Percentiles rank a stretch among this genome's conserved stretches.
Conservation (phyloP, 176 grass and related monocot species). For the Cenchrus fungigraminus region DNA sequence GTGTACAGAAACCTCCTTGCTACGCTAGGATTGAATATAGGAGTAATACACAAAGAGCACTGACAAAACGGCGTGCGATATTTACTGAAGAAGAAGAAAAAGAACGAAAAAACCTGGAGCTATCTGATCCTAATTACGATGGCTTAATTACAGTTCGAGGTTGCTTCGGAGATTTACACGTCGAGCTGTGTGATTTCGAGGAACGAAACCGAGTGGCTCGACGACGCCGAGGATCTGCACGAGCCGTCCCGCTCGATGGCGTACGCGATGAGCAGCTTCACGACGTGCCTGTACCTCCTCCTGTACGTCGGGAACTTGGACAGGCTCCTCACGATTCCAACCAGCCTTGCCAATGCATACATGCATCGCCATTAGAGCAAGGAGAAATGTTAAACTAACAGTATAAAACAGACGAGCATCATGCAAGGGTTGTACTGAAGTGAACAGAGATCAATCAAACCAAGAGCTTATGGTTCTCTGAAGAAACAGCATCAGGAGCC, state of each 20-base stretch:
- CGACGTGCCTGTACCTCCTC: slow-evolving; percentile 71
- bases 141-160: slow-evolving; percentile 42
- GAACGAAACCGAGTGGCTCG: slow-evolving; percentile 22
- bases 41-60: background rate
- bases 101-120: background rate
- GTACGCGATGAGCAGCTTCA: slow-evolving; percentile 66
- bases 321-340: slow-evolving; percentile 69
- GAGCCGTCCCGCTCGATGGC: slow-evolving; percentile 59
- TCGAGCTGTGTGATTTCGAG: slow-evolving; percentile 61
- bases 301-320: slow-evolving; percentile 90
- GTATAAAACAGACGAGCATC: too few species aligned
- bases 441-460: background rate
- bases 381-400: background rate
- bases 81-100: slow-evolving; percentile 9
- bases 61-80: slow-evolving; percentile 48
- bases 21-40: background rate
- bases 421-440: background rate
- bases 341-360: slow-evolving; percentile 58
- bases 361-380: background rate
- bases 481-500: background rate
- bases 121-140: slow-evolving; percentile 21
- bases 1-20: slow-evolving; percentile 26
- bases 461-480: background rate
- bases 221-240: slow-evolving; percentile 42
- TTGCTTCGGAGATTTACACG: slow-evolving; percentile 25